Base-by-base conservation (phyloP, 2,329 filamentous ascomycete genomes). In the Trichoderma atroviride region DNA sequence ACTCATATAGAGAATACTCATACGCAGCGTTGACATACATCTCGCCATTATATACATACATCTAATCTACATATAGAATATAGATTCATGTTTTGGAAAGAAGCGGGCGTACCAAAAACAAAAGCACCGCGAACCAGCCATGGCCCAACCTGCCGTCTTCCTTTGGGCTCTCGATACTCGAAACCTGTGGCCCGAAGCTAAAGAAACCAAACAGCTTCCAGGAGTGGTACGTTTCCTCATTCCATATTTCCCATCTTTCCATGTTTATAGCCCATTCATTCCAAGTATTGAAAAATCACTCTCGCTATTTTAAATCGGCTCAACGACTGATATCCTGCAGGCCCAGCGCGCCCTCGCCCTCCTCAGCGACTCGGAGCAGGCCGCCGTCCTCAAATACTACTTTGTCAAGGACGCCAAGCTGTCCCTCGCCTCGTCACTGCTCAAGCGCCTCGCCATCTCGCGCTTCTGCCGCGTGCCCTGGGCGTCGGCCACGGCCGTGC, bases 401-500 rank as follows among this genome's bases (percentile, higher is more conserved):
- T 88, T 90, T 78, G 82, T 90, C 74, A 83, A 86, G 76, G 92
- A 94, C 79, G 92, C 92, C 65, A 91, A 91, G 77, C 91, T 94
- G 85, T 86, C 87, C 60, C 84, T 95, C 53, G 90, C 81, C 29
- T 94, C 92, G 22, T 86, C 89, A 55, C 85, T 95, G 61, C 83
- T 94, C 70, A 95, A 95, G 81, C 89, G 91, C 68, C 85, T 89
- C 73, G 89, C 87, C 75, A 86, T 94, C 72, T 83, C 87, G 68
- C 85, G 86, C 73, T 84, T 85, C 67, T 83, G 86, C 70, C 79
- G 79, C 65, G 82, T 91, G 24, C 82, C 88, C 13, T 94, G 91
- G 91, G 78, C 81, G 52, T 78, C 84, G 4, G 87, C 89, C 59
- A 79, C 75, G 22, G 81, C 91, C 69, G 83, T 85, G 13, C 85